phyloP scores from a whole-genome alignment of 257 asterid species.

The Leptodermis oblonga region DNA sequence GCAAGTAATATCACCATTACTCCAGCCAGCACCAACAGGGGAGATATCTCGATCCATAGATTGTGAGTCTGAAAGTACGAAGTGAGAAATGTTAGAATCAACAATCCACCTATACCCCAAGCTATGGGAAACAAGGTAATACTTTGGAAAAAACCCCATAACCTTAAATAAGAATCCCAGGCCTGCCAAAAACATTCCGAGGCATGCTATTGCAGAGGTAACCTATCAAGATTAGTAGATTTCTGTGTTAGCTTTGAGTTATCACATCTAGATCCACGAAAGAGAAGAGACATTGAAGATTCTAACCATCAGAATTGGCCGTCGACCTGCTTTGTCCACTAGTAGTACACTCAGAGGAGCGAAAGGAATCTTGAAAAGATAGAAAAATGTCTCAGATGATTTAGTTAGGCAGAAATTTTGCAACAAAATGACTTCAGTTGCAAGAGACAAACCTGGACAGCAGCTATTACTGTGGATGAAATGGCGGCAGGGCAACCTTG shows the following conservation, averaged over 20 bases:
- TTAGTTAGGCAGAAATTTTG: neutral
- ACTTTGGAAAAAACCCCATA: neutral
- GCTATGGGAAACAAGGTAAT: neutral
- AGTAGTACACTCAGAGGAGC: conserved; percentile 26
- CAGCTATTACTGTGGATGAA: conserved; percentile 28
- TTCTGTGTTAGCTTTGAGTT: neutral
- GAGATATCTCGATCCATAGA: conserved; percentile 10
- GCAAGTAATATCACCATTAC: conserved; percentile 10
- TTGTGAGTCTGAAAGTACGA: conserved; percentile 9
- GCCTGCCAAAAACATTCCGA: conserved; percentile 28
- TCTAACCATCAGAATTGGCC: conserved; percentile 32
- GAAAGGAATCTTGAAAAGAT: conserved; percentile 25
- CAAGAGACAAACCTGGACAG: conserved; percentile 26
- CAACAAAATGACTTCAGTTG: neutral
- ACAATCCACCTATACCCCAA: neutral
- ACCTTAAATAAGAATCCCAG: conserved; percentile 35
- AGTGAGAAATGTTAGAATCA: neutral
- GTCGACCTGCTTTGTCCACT: conserved; percentile 33
- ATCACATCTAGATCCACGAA: too few species aligned
- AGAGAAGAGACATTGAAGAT: too few species aligned
- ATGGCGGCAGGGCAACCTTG: conserved; percentile 26
- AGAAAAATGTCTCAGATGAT: neutral
- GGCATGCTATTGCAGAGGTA: conserved; percentile 32
- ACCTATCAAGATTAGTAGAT: conserved; percentile 18
- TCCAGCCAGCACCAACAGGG: conserved; percentile 20